These are phyloP conservation scores for Trypanosoma brucei DNA, from an alignment of 208 protist genomes.

Conservation along the genomic window DNA sequence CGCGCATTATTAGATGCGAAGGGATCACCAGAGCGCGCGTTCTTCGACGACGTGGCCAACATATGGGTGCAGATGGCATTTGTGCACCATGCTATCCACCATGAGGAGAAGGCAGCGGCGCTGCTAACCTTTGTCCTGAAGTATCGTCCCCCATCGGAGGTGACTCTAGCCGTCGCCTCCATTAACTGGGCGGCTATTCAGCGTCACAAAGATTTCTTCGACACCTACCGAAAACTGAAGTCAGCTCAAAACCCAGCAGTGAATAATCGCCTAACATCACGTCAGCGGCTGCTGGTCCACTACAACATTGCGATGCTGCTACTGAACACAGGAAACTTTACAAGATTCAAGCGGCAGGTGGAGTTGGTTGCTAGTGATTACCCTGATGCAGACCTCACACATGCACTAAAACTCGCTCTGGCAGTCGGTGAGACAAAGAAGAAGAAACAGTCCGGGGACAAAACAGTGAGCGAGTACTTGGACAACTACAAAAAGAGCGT, in stretches of 20 bases:
- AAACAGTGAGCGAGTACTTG: slow-evolving; percentile 19
- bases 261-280: slow-evolving; percentile 44
- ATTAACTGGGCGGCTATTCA: slow-evolving; percentile 71
- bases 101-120: slow-evolving; percentile 42
- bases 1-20: slow-evolving; percentile 26
- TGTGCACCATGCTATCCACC: slow-evolving; percentile 37
- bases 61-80: slow-evolving; percentile 85
- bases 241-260: slow-evolving; percentile 57
- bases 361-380: slow-evolving; percentile 61
- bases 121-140: slow-evolving; percentile 52
- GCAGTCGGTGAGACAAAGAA: slow-evolving; percentile 50
- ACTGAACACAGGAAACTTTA: slow-evolving; percentile 52
- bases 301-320: slow-evolving; percentile 86
- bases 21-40: slow-evolving; percentile 44
- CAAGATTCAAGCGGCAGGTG: slow-evolving; percentile 46
- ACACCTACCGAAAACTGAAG: slow-evolving; percentile 64
- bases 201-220: slow-evolving; percentile 64
- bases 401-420: slow-evolving; percentile 60
- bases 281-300: slow-evolving; percentile 62
- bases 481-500: slow-evolving; percentile 25
- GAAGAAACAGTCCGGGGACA: slow-evolving; percentile 37
- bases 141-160: slow-evolving; percentile 48
- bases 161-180: slow-evolving; percentile 60
- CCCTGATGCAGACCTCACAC: slow-evolving; percentile 58
- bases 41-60: slow-evolving; percentile 73